Evolutionary conservation across 2,329 filamentous ascomycete species (phyloP).

Genomic region (Lomentospora prolificans): DNA sequence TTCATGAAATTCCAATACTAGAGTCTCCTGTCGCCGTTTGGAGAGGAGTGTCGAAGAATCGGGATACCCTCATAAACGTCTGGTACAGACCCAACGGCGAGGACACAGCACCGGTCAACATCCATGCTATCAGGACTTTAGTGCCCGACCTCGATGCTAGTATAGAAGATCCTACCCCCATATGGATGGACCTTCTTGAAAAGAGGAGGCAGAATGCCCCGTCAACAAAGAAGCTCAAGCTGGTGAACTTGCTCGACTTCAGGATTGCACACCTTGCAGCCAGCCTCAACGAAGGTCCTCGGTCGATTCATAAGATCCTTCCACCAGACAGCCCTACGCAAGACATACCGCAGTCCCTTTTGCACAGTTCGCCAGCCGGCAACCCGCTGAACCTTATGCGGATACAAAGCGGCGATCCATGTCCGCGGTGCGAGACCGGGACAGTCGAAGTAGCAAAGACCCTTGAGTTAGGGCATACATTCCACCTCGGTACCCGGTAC

Average conservation of each 20-base stretch:
- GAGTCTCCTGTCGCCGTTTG: conserved; percentile 28
- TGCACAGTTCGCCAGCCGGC: conserved; percentile 25
- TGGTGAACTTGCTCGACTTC: conserved; percentile 27
- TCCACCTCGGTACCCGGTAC: conserved; percentile 86
- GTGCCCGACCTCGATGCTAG: conserved; percentile 61
- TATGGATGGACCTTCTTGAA: conserved; percentile 37
- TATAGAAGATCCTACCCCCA: conserved; percentile 46
- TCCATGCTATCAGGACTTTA: conserved; percentile 54
- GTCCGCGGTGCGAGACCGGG: conserved; percentile 58
- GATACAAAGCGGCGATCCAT: conserved; percentile 58
- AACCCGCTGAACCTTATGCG: conserved; percentile 52
- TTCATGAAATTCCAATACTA: not conserved
- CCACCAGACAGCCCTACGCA: not conserved
- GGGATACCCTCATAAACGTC: conserved; percentile 57
- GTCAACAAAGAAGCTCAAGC: not conserved
- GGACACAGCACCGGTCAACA: conserved; percentile 29
- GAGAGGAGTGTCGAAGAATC: conserved; percentile 59
- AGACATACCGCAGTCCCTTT: conserved; percentile 12
- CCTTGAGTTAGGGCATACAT: conserved; percentile 90
- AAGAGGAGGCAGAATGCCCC: not conserved
- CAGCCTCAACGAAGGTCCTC: conserved; percentile 12
- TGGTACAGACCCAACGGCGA: conserved; percentile 38
- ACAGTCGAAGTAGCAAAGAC: conserved; percentile 58
- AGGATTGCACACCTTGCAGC: conserved; percentile 19
- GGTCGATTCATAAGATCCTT: not conserved